Evolutionary conservation across 2,329 filamentous ascomycete species (phyloP), one percentile per base, ranked within the genome.

Genomic region (Sporothrix euskadiensis): DNA sequence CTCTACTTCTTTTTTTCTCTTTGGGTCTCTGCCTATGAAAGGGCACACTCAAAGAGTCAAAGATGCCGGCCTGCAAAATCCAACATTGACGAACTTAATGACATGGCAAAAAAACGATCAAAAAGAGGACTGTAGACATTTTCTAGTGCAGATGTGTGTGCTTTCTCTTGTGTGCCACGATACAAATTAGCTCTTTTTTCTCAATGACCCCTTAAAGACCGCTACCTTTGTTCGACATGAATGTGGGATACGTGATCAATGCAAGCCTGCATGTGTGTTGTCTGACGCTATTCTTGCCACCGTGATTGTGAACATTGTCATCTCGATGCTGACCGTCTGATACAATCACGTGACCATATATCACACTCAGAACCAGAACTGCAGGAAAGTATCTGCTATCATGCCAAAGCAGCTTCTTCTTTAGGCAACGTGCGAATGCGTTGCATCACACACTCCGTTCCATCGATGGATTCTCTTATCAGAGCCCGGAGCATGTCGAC

Each of bases 81-180:
- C 65, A 68, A 49, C 65, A 30, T n/a, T 68, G 65, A 68, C 65
- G 65, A 68, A 52, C 14, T 35, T 68, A 26, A 68, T 35, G 65
- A 68, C 4, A 52, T 26, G 65, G 65, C 65, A 68, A 68, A 26
- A 35, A 35, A 35, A 4, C 8, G 4, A 35, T 35, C 35, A 26
- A 10, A 65, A 49, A 35, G 22, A 12, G 9, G 8, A 56, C 35
- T 44, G 47, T 52, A 49, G 4, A 52, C 49, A 22, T 52, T 6
- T 35, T 68, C 65, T 68, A 68, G 65, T 68, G 65, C 65, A 68
- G 65, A 52, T 52, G 35, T 68, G 65, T 66, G 39, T 66, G 61
- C 57, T 16, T 63, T 30, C 16, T 41, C 16, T 41, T 14, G 1
- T 49, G 4, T 47, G 39, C 61, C 61, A 26, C 26, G 7, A 66